Conservation (phyloP, 2,329 filamentous ascomycete species). For the Escovopsis sp. region DNA sequence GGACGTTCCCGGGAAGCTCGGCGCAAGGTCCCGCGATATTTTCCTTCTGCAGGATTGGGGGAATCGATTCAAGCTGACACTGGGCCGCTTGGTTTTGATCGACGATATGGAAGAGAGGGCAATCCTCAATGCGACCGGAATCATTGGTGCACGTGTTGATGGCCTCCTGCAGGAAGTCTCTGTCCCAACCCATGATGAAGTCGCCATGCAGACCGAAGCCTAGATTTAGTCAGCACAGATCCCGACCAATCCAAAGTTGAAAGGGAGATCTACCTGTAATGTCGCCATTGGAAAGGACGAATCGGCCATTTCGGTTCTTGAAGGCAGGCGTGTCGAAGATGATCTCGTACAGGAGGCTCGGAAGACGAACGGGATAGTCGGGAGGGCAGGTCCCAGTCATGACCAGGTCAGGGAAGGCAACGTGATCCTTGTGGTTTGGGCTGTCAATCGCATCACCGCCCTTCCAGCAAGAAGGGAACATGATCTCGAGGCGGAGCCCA, state of each 20-base stretch:
- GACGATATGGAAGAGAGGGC: constrained; percentile 60
- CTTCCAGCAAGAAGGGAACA: constrained; percentile 87
- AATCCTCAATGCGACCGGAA: constrained; percentile 58
- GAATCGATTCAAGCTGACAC: constrained; percentile 47
- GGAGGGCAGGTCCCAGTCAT: constrained; percentile 63
- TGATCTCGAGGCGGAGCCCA: constrained; percentile 68
- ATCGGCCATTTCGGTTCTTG: constrained; percentile 46
- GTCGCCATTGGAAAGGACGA: constrained; percentile 68
- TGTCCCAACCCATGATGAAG: constrained; percentile 68
- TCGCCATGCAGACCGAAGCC: constrained; percentile 67
- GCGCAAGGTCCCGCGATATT: constrained; percentile 40
- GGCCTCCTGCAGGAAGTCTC: constrained; percentile 53
- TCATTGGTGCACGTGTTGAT: constrained; percentile 58
- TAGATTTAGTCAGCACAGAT: constrained; percentile 14
- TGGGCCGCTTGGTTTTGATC: constrained; percentile 37
- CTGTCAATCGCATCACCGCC: constrained; percentile 47
- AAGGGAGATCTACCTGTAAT: constrained; percentile 39
- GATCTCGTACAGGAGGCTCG: constrained; percentile 70
- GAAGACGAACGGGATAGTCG: constrained; percentile 51
- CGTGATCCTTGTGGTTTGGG: constrained; percentile 45
- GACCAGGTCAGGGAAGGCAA: constrained; percentile 65
- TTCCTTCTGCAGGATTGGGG: constrained; percentile 40
- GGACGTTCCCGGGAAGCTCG: constrained; percentile 51
- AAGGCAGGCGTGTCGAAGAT: constrained; percentile 66
- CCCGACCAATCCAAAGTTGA: not conserved